Evolutionary conservation across 306 rosid genomes (phyloP).

Genomic region (Rosa multiflora): DNA sequence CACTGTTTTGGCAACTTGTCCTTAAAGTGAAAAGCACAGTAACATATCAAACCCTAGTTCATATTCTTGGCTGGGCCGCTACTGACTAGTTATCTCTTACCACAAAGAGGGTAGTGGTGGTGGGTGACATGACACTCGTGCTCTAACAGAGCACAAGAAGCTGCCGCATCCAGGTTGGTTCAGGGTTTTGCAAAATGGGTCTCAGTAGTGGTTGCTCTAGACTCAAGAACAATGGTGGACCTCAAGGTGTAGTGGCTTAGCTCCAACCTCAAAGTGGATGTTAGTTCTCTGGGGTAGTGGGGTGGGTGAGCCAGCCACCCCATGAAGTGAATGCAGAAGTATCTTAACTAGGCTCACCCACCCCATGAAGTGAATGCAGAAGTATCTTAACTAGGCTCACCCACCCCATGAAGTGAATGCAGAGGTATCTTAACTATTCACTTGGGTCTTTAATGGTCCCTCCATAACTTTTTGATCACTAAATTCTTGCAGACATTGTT

Average conservation of each 20-base stretch:
- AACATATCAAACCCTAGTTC: constrained; percentile 20
- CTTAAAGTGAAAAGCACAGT: background rate
- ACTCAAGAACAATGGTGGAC: constrained; percentile 37
- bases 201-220: constrained; percentile 14
- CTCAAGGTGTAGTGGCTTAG: constrained; percentile 13
- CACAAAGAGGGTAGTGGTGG: too few relatives aligned
- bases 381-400: constrained; percentile 28
- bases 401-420: constrained; percentile 20
- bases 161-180: background rate
- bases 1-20: background rate
- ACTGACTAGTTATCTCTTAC: background rate
- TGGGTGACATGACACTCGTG: background rate
- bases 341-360: background rate
- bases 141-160: too few relatives aligned
- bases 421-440: constrained; percentile 25
- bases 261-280: constrained; percentile 14
- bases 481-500: background rate
- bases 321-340: constrained; percentile 7
- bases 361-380: constrained; percentile 18
- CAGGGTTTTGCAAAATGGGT: constrained; percentile 10
- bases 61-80: constrained; percentile 12
- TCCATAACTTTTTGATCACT: background rate
- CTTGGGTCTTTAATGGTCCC: constrained; percentile 14
- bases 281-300: background rate
- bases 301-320: background rate